A percentile compares a stretch with the other conserved stretches of the same genome.
phyloP scores from a whole-genome alignment of 768 basidiomycete genomes.

The Pleurotus cornucopiae region DNA sequence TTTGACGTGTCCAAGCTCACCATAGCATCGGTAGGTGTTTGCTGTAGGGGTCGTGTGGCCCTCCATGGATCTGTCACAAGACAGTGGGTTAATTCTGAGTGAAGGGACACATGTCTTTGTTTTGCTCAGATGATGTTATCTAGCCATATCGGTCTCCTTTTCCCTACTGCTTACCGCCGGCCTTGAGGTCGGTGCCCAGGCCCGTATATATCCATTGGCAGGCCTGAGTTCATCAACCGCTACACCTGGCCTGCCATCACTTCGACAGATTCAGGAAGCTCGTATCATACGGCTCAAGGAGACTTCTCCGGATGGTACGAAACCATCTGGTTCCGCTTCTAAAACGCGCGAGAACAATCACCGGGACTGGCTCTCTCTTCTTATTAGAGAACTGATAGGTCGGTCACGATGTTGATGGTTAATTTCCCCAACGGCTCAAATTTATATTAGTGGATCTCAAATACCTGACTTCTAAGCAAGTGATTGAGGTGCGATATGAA shows the following conservation, averaged over 20 bases:
- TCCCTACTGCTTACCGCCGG: conserved; percentile 61
- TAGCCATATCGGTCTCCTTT: conserved; percentile 53
- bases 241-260: conserved; percentile 43
- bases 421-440: conserved; percentile 11
- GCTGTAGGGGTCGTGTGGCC: conserved; percentile 76
- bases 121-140: conserved; percentile 10
- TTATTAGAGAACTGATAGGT: conserved; percentile 70
- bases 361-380: conserved; percentile 64
- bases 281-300: conserved; percentile 51
- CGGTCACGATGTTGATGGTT: conserved; percentile 17
- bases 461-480: conserved; percentile 59
- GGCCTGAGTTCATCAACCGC: conserved; percentile 29
- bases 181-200: conserved; percentile 44
- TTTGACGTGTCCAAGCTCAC: conserved; percentile 12
- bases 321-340: conserved; percentile 11
- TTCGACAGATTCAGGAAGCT: conserved; percentile 48
- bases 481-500: conserved; percentile 63
- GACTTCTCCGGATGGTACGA: conserved; percentile 19
- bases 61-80: conserved; percentile 54
- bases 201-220: conserved; percentile 46
- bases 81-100: conserved; percentile 40
- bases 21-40: conserved; percentile 41
- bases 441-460: conserved; percentile 61
- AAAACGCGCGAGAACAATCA: conserved; percentile 27
- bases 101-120: conserved; percentile 12